A percentile compares a stretch with the other conserved stretches of the same genome.
phyloP scores from a whole-genome alignment of 2,329 filamentous ascomycete species.

The Aspergillus brunneoviolaceus region DNA sequence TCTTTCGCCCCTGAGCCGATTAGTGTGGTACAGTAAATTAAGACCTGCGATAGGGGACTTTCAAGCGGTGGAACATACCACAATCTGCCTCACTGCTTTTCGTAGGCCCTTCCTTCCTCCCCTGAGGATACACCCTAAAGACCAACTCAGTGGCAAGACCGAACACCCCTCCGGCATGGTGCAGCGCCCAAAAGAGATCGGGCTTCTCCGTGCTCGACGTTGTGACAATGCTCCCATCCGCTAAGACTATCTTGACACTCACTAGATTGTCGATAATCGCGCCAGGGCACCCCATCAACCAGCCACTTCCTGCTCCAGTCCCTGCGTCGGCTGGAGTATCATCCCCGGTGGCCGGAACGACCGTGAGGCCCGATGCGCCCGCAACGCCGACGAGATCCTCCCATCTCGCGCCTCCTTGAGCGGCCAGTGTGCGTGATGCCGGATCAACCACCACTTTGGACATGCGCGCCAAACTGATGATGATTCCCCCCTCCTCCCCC shows the following conservation, averaged over 20 bases:
- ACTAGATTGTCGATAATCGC: background rate
- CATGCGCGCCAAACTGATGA: conserved; percentile 57
- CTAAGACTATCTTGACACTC: conserved; percentile 1
- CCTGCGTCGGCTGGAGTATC: background rate
- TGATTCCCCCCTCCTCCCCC: conserved; percentile 53
- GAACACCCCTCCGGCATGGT: conserved; percentile 44
- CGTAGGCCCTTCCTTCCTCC: no score
- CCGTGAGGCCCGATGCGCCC: background rate
- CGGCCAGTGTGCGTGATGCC: conserved; percentile 46
- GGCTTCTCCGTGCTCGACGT: conserved; percentile 44
- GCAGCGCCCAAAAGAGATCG: conserved; percentile 50
- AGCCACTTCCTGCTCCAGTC: background rate
- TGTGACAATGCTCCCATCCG: conserved; percentile 33
- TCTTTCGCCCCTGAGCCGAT: no score
- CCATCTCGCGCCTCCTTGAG: conserved; percentile 56
- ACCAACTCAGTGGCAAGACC: conserved; percentile 46
- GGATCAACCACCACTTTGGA: conserved; percentile 51
- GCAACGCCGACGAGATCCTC: conserved; percentile 35
- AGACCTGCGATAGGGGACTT: no score
- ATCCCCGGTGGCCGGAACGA: background rate
- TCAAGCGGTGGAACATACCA: no score
- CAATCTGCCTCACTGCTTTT: no score
- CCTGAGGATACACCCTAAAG: background rate
- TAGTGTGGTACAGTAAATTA: no score
- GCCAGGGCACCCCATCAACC: background rate